Evolutionary conservation across 371 early-diverging fungal species (phyloP), one percentile per base, ranked within the genome.

Genomic region (Mortierella sp.): DNA sequence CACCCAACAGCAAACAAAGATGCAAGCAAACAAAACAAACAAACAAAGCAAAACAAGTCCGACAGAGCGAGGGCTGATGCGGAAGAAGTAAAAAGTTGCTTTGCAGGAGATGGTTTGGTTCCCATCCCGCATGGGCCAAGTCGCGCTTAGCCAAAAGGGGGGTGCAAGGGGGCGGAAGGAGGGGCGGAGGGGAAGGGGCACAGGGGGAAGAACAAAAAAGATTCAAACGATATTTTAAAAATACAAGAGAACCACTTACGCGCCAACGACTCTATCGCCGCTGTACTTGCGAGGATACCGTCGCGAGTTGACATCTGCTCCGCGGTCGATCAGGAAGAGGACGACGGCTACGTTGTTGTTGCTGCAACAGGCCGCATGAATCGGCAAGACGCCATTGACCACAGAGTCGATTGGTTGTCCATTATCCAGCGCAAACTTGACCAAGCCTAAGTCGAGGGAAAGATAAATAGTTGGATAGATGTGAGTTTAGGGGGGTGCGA

Each of bases 401-500:
- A 92, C 89, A 37, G 92, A 90, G 76, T 94, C 93, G 69, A 93
- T 91, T 11, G 91, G 86, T 75, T 93, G 93, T 55, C 95, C 95
- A 80, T 91, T 90, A 68, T 93, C 93, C 22, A 93, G 79, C 26
- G 93, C 93, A 85, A 93, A 93, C 81, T 93, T 93, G 71, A 93
- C 91, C 34, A 93, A 88, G 45, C 92, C 92, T 92, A 73, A 4
- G 34, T 19, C 8, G 9, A 58, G 14, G 11, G 14, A 14, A n/a
- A 29, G n/a, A 48, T 29, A 8, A 65, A 34, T 11, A 24, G 13
- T 39, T 31, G 24, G 37, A n/a, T 31, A 16, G 8, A 9, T 37
- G 34, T 58, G 34, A n/a, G 40, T 55, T 52, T 58, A 34, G 58
- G 58, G 58, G 58, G 34, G 58, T 58, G 34, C 22, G 37, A 34